Conservation (phyloP, 83 land plant species). For the Picea mariana region DNA sequence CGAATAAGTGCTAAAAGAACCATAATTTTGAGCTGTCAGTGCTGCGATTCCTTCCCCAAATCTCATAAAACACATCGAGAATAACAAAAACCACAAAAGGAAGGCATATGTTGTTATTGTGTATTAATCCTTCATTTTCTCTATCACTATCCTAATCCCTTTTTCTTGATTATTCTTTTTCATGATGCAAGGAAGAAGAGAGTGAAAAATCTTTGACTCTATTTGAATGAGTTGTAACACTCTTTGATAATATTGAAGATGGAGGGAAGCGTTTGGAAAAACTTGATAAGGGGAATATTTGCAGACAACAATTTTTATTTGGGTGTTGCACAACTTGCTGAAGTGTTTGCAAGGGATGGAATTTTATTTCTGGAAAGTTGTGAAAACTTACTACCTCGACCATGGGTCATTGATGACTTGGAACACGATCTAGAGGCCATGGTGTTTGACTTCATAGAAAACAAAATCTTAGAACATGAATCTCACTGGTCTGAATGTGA, state of each 20-base stretch:
- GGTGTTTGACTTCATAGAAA: too few relatives aligned
- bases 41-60: background rate
- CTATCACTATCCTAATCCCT: background rate
- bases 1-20: background rate
- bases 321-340: conserved; percentile 93
- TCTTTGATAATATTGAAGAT: conserved; percentile 82
- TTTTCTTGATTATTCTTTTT: conserved; percentile 1
- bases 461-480: too few relatives aligned
- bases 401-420: too few relatives aligned
- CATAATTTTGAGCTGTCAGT: too few relatives aligned
- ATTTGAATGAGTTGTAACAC: conserved; percentile 62
- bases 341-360: conserved; percentile 74
- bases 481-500: too few relatives aligned
- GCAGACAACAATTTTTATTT: conserved; percentile 97
- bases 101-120: conserved; percentile 36
- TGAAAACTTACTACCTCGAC: too few relatives aligned
- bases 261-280: conserved; percentile 70
- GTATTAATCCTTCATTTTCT: conserved; percentile 19
- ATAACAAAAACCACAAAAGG: background rate
- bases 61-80: background rate
- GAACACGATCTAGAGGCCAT: too few relatives aligned
- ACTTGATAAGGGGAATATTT: conserved; percentile 82
- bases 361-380: conserved; percentile 83
- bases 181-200: conserved; percentile 81
- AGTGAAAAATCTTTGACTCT: conserved; percentile 84